Evolutionary conservation across 2,329 filamentous ascomycete species (phyloP).

Genomic region (Scedosporium apiospermum): DNA sequence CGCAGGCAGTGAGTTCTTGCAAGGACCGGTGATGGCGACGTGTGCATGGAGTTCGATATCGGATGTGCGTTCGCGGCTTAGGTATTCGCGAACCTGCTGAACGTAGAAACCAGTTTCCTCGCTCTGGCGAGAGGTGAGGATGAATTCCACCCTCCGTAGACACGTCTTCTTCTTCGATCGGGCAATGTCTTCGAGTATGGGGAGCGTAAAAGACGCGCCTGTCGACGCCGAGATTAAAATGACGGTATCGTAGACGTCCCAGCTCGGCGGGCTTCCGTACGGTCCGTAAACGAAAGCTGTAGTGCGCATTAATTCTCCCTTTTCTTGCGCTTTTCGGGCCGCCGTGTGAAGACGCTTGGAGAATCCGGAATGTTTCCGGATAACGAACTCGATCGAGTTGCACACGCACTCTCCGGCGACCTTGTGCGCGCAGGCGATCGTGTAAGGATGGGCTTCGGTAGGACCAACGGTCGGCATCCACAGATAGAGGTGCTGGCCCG

Average conservation of each 20-base stretch:
- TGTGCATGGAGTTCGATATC: slow-evolving; percentile 40
- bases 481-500: slow-evolving; percentile 52
- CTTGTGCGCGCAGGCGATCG: slow-evolving; percentile 46
- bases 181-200: slow-evolving; percentile 47
- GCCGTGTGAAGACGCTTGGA: slow-evolving; percentile 41
- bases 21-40: slow-evolving; percentile 39
- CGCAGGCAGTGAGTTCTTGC: not conserved
- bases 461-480: slow-evolving; percentile 47
- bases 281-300: slow-evolving; percentile 46
- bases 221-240: slow-evolving; percentile 53
- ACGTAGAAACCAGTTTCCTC: slow-evolving; percentile 48
- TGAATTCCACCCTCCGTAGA: slow-evolving; percentile 41
- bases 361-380: slow-evolving; percentile 47
- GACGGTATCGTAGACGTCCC: slow-evolving; percentile 50
- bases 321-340: slow-evolving; percentile 24
- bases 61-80: slow-evolving; percentile 28
- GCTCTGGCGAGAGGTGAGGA: slow-evolving; percentile 39
- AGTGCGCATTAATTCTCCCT: slow-evolving; percentile 12
- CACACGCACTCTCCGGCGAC: slow-evolving; percentile 42
- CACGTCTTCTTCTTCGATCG: slow-evolving; percentile 31
- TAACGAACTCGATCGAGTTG: slow-evolving; percentile 49
- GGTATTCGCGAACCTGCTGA: slow-evolving; percentile 34
- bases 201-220: slow-evolving; percentile 51
- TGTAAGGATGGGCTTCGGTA: slow-evolving; percentile 51
- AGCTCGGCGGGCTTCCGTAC: slow-evolving; percentile 44